These are phyloP conservation scores for Phytophthora tubulina DNA, from an alignment of 352 stramenopile species.

Conservation along the genomic window DNA sequence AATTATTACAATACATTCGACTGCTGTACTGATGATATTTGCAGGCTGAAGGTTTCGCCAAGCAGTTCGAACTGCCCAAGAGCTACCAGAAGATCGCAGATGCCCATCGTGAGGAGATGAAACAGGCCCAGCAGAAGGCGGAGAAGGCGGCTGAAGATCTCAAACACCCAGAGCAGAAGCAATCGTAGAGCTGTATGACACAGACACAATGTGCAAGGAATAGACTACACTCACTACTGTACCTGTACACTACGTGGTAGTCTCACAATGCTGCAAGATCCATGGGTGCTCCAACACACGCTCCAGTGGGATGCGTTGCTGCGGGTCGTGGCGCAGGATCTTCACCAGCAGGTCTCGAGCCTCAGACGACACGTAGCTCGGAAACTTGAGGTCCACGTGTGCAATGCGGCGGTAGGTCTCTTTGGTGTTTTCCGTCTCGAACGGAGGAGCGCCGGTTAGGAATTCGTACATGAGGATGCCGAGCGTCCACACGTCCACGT, in stretches of 20 bases:
- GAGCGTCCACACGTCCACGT: slow-evolving; percentile 98
- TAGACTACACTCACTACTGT: slow-evolving; percentile 47
- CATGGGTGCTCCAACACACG: slow-evolving; percentile 96
- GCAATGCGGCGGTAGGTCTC: slow-evolving; percentile 98
- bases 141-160: slow-evolving; percentile 18
- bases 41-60: slow-evolving; percentile 71
- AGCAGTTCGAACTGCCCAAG: slow-evolving; percentile 81
- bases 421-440: slow-evolving; percentile 94
- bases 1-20: slow-evolving; percentile 4
- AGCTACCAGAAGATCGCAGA: slow-evolving; percentile 78
- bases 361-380: slow-evolving; percentile 89
- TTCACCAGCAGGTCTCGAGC: slow-evolving; percentile 96
- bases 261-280: slow-evolving; percentile 86
- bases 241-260: slow-evolving; percentile 37
- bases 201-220: slow-evolving; percentile 39
- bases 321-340: slow-evolving; percentile 96
- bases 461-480: slow-evolving; percentile 99
- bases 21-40: background rate
- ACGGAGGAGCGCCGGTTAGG: slow-evolving; percentile 96
- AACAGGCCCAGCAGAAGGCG: slow-evolving; percentile 13
- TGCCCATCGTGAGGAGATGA: slow-evolving; percentile 46
- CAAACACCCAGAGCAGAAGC: slow-evolving; percentile 24
- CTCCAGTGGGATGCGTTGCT: slow-evolving; percentile 92
- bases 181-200: slow-evolving; percentile 26
- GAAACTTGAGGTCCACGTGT: slow-evolving; percentile 97